A percentile compares a stretch with the other conserved stretches of the same genome.
Evolutionary conservation across 1,284 basidiomycete species (phyloP).

Genomic region (Cutaneotrichosporon sp.): DNA sequence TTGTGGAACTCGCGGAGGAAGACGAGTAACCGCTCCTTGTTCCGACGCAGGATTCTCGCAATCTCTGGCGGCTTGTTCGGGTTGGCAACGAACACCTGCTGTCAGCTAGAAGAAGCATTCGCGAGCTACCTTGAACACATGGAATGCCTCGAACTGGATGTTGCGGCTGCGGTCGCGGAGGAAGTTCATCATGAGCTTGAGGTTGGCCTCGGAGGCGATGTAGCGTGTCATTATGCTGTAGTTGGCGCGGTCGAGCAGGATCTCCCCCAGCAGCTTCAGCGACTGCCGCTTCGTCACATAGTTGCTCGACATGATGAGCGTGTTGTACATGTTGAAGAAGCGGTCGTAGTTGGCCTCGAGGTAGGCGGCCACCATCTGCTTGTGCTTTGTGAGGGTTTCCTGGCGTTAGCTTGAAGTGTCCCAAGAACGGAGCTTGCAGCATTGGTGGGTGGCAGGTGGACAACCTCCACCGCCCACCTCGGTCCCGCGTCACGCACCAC

Average conservation of each 20-base stretch:
- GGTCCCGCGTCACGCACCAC: background rate
- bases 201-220: slow-evolving; percentile 82
- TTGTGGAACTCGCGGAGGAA: slow-evolving; percentile 96
- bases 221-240: slow-evolving; percentile 99
- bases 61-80: slow-evolving; percentile 98
- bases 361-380: slow-evolving; percentile 94
- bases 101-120: slow-evolving; percentile 6
- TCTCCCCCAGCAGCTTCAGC: slow-evolving; percentile 96
- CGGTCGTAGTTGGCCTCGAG: slow-evolving; percentile 95
- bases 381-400: slow-evolving; percentile 93
- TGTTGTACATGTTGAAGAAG: slow-evolving; percentile 95
- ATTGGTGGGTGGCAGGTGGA: too few species aligned
- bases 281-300: slow-evolving; percentile 99
- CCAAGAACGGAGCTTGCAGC: too few species aligned
- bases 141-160: slow-evolving; percentile 99
- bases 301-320: slow-evolving; percentile 87
- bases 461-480: background rate
- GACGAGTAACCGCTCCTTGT: slow-evolving; percentile 87
- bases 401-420: slow-evolving; percentile 33
- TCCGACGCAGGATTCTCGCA: slow-evolving; percentile 83
- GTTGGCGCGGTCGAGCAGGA: slow-evolving; percentile 94
- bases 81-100: slow-evolving; percentile 96
- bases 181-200: slow-evolving; percentile 99
- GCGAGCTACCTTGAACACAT: slow-evolving; percentile 90
- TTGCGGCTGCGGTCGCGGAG: slow-evolving; percentile 96